A percentile compares a stretch with the other conserved stretches of the same genome.
Evolutionary conservation across 371 early-diverging fungal genomes (phyloP).

Genomic region (Syncephalastrum sp.): DNA sequence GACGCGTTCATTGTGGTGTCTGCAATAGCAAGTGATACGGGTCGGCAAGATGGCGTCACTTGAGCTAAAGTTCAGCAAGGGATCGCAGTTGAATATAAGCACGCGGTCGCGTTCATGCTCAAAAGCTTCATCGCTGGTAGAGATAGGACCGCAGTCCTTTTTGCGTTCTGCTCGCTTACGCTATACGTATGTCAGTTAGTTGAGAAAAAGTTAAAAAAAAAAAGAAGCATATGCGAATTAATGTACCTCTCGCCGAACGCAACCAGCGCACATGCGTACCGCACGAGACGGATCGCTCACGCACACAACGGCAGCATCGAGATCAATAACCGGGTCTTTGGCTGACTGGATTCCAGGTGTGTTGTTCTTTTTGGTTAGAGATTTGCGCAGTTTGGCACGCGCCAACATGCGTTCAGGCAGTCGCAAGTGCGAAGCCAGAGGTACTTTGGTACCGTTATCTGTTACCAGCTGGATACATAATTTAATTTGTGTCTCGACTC

Average conservation of each 20-base stretch:
- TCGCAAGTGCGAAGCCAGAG: slow-evolving; percentile 77
- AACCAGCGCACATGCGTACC: slow-evolving; percentile 78
- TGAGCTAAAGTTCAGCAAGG: slow-evolving; percentile 77
- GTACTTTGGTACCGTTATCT: slow-evolving; percentile 70
- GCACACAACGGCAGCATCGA: slow-evolving; percentile 81
- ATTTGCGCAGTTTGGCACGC: slow-evolving; percentile 58
- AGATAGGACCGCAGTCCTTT: slow-evolving; percentile 20
- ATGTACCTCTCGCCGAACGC: slow-evolving; percentile 77
- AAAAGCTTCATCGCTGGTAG: slow-evolving; percentile 21
- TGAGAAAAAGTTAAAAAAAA: slow-evolving; percentile 1
- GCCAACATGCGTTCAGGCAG: slow-evolving; percentile 82
- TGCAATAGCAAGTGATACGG: slow-evolving; percentile 93
- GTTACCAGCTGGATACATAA: slow-evolving; percentile 81
- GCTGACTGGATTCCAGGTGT: no score
- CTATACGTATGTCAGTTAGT: slow-evolving; percentile 15
- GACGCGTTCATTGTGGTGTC: slow-evolving; percentile 88
- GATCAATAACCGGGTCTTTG: slow-evolving; percentile 9
- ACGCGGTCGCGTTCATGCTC: slow-evolving; percentile 51
- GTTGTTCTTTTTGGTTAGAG: background rate
- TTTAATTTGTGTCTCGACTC: slow-evolving; percentile 93
- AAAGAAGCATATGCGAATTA: background rate
- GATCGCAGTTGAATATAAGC: slow-evolving; percentile 80
- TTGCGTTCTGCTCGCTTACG: slow-evolving; percentile 49
- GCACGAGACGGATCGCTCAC: slow-evolving; percentile 75
- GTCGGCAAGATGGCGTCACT: slow-evolving; percentile 86